Evolutionary conservation across 805 yeast species (phyloP).

Genomic region (Pichia scutulata): DNA sequence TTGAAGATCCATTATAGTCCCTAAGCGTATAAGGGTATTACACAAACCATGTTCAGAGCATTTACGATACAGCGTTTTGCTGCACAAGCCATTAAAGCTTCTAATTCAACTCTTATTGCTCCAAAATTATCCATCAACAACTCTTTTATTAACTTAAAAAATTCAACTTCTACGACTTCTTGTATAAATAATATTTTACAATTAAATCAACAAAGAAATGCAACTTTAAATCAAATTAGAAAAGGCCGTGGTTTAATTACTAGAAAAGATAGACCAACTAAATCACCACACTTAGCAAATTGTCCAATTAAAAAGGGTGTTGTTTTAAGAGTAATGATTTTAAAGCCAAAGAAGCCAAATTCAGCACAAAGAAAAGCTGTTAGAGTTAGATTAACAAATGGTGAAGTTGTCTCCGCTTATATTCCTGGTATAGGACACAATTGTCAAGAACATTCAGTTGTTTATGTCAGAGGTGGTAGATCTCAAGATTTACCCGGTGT

Average conservation of each 20-base stretch:
- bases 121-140: slow-evolving; percentile 10
- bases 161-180: not conserved
- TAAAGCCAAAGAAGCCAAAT: slow-evolving; percentile 97
- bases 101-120: slow-evolving; percentile 13
- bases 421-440: slow-evolving; percentile 99
- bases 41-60: slow-evolving; percentile 13
- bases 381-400: slow-evolving; percentile 87
- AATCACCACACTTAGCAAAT: slow-evolving; percentile 75
- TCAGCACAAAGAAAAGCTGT: slow-evolving; percentile 97
- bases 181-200: slow-evolving; percentile 9
- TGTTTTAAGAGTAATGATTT: slow-evolving; percentile 84
- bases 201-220: slow-evolving; percentile 39
- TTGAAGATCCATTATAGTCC: not conserved
- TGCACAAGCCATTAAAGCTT: not conserved
- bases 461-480: slow-evolving; percentile 95
- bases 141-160: slow-evolving; percentile 12
- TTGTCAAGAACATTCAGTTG: slow-evolving; percentile 96
- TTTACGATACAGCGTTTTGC: slow-evolving; percentile 3
- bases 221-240: slow-evolving; percentile 72
- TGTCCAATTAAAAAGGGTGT: slow-evolving; percentile 92
- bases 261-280: slow-evolving; percentile 35
- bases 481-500: slow-evolving; percentile 98
- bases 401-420: slow-evolving; percentile 82
- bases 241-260: slow-evolving; percentile 47
- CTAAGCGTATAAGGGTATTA: too few species aligned